phyloP scores from a whole-genome alignment of 768 basidiomycete species.

The Russula sp. region DNA sequence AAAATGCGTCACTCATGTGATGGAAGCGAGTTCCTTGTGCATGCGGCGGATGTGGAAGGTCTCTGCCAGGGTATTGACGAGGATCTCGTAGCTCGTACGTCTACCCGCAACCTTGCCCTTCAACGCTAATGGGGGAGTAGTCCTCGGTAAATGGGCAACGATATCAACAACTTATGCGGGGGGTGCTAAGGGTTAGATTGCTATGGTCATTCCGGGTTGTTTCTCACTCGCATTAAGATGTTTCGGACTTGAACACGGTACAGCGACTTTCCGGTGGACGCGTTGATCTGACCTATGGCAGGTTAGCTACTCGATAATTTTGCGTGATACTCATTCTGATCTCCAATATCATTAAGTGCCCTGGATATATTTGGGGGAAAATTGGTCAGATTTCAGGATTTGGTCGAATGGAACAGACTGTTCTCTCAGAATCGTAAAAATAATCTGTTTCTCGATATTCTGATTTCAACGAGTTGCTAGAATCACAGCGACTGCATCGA shows the following conservation, averaged over 20 bases:
- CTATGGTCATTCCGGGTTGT: neutral
- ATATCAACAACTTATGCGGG: slow-evolving; percentile 97
- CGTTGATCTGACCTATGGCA: slow-evolving; percentile 86
- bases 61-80: slow-evolving; percentile 95
- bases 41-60: slow-evolving; percentile 99
- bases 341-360: slow-evolving; percentile 39
- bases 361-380: slow-evolving; percentile 72
- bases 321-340: neutral
- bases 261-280: slow-evolving; percentile 74
- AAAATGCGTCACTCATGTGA: slow-evolving; percentile 10
- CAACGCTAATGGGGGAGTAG: slow-evolving; percentile 42
- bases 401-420: slow-evolving; percentile 38
- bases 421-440: neutral
- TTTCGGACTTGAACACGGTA: slow-evolving; percentile 79
- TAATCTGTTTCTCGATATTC: slow-evolving; percentile 50
- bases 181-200: slow-evolving; percentile 73
- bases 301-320: slow-evolving; percentile 41
- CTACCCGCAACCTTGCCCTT: slow-evolving; percentile 18
- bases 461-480: slow-evolving; percentile 36
- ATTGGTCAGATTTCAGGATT: slow-evolving; percentile 57
- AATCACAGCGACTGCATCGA: neutral
- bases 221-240: slow-evolving; percentile 45
- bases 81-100: slow-evolving; percentile 69
- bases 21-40: slow-evolving; percentile 84
- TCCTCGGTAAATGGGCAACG: slow-evolving; percentile 84